Conservation (phyloP, 2,329 filamentous ascomycete genomes). For the Penicillium concentricum region DNA sequence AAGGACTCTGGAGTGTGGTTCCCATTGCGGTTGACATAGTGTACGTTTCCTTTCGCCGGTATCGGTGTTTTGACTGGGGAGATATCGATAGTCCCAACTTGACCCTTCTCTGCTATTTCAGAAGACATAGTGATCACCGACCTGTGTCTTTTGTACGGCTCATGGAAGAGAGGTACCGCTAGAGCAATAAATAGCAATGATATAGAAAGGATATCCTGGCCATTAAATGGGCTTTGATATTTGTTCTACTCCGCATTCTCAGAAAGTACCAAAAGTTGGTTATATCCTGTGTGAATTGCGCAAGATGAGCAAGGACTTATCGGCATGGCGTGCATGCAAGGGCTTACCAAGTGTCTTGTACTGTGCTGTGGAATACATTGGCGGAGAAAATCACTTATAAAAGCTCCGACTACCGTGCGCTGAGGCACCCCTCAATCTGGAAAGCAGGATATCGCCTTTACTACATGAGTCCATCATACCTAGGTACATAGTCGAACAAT, state of each 20-base stretch:
- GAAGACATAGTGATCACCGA: background rate
- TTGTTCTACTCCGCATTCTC: background rate
- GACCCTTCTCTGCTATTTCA: background rate
- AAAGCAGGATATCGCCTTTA: background rate
- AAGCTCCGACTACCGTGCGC: background rate
- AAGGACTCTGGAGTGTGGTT: background rate
- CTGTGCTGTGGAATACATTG: background rate
- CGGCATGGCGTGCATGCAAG: background rate
- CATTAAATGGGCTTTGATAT: background rate
- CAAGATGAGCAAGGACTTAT: background rate
- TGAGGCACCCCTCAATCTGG: background rate
- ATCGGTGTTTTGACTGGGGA: background rate
- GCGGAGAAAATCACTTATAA: too few species aligned
- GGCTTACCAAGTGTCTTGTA: background rate
- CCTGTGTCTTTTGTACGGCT: background rate
- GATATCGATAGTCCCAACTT: background rate
- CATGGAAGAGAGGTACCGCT: background rate
- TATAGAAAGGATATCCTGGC: background rate
- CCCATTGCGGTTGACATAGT: background rate
- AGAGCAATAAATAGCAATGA: background rate
- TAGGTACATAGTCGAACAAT: too few species aligned
- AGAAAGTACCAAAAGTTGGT: background rate
- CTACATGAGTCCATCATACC: too few species aligned
- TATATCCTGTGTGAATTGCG: background rate
- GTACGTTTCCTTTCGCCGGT: background rate